A percentile compares a stretch with the other conserved stretches of the same genome.
These are phyloP conservation scores for Naganishia sp. DNA, from an alignment of 1,284 basidiomycete genomes.

Conservation along the genomic window DNA sequence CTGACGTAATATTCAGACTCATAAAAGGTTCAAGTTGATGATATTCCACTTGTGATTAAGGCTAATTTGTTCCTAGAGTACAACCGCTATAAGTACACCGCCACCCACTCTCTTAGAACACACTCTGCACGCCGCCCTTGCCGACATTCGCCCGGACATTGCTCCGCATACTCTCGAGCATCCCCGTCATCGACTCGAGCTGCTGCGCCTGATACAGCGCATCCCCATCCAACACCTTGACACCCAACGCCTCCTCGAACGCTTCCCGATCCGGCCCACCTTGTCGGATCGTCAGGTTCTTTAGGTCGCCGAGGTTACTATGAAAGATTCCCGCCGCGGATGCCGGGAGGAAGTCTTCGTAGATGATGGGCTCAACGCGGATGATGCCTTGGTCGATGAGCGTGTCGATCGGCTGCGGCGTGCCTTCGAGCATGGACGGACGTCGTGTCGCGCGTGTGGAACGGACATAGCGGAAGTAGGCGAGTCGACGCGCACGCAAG, in stretches of 20 bases:
- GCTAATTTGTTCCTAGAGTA: background rate
- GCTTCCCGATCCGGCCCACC: constrained; percentile 24
- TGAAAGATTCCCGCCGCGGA: constrained; percentile 56
- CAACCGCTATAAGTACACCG: background rate
- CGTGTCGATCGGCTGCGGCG: constrained; percentile 14
- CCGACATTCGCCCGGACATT: background rate
- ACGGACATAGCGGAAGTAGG: constrained; percentile 44
- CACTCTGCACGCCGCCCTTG: constrained; percentile 17
- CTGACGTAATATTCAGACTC: no score
- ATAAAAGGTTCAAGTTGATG: background rate
- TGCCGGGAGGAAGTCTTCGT: constrained; percentile 56
- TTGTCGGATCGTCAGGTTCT: constrained; percentile 22
- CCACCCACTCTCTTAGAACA: constrained; percentile 2
- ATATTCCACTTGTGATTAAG: background rate
- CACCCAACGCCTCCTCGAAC: constrained; percentile 28
- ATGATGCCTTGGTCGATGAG: constrained; percentile 46
- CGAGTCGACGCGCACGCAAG: constrained; percentile 41
- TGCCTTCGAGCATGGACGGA: constrained; percentile 18
- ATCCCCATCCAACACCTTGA: constrained; percentile 28
- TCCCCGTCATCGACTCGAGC: constrained; percentile 16
- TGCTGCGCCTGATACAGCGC: constrained; percentile 27
- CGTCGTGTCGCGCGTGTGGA: constrained; percentile 19
- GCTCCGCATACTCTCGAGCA: constrained; percentile 24
- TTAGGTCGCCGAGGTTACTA: constrained; percentile 47
- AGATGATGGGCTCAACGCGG: constrained; percentile 49